Evolutionary conservation across 768 basidiomycete genomes (phyloP), one percentile per base, ranked within the genome.

Genomic region (Neoboletus magnificus): DNA sequence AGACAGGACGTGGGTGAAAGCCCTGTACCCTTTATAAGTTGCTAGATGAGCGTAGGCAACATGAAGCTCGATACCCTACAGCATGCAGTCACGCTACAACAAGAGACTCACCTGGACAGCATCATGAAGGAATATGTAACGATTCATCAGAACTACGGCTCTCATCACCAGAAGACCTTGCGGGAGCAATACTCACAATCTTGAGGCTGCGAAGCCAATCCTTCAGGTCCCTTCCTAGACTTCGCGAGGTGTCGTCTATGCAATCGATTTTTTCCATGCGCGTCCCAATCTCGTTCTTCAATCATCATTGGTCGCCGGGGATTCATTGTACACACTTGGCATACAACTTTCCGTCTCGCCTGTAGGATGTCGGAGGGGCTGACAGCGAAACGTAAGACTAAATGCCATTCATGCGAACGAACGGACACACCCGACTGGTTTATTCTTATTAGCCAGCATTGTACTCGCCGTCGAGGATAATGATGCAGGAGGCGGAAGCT

Each of bases 251-350:
- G 68, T n/a, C 77, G 73, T 60, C 76, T 77, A 66, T 91, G 89
- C 11, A 68, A 45, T 18, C 82, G 80, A 8, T 82, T 83, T n/a
- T 71, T 71, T 33, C 74, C 68, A 66, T 93, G 91, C 1, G 68
- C 70, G 2, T 77, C 73, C 84, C 87, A 87, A 46, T 79, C 69
- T 11, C 55, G 54, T 10, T 76, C 78, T 47, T 89, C 80, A 71
- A 93, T 81, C 76, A 89, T 80, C 15, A 82, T 69, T 0, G 91
- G 91, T 25, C 77, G 75, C 22, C 77, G 69, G 2, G 75, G 62
- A 52, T 89, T 74, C 4, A 66, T 52, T 10, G 90, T 91, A 62
- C 91, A 93, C 11, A 78, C 67, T 3, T 77, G 63, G 66, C 91
- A 93, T 5, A 82, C 71, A 7, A 79, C 65, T 60, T 84, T 85